Base-by-base conservation (phyloP, 345 rosid species). In the Ailanthus altissimus region DNA sequence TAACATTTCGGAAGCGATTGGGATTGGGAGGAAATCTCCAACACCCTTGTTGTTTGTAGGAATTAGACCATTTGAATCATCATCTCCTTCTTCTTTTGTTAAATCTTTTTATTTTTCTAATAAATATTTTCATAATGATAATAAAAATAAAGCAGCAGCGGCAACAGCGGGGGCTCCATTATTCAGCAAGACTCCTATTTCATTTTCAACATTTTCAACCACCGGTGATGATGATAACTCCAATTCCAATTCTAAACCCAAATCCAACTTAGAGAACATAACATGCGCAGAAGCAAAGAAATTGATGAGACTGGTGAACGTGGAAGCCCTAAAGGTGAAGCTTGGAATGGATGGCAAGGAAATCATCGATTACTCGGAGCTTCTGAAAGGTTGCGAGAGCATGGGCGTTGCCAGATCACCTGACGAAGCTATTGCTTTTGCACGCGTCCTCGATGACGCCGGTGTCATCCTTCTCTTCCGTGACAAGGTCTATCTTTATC, bases 401-500 rank as follows among this genome's bases (percentile, higher is more conserved):
- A 84, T 87, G 84, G 98, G 98, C 0, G 46, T 96, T 21, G 92
- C 97, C 60, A 92, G 92, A 85, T 83, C 94, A 74, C 70, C n/a
- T 5, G 87, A 87, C 5, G 99, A 93, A 80, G 98, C 99, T 58
- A 81, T 45, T n/a, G 75, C 87, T 47, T 93, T 96, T 16, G 94
- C 94, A 49, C 94, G 89, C 6, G 87, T 87, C 28, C 97, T 96
- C 2, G 99, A 96, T 45, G 97, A 96, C 5, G 95, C 99, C 7
- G 98, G 97, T 9, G 92, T 91, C 38, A 68, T 93, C 13, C 92
- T 96, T 76, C 92, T 93, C 75, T 93, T 91, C 72, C 90, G 99
- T 5, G 94, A 96, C 80, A 90, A 87, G 84, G 97, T 93, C 64
- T 90, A 88, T 79, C 91, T 96, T 38, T 92, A 93, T 61, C 99